Base-by-base conservation (phyloP, 2,329 filamentous ascomycete species). In the Botrytis byssoidea region DNA sequence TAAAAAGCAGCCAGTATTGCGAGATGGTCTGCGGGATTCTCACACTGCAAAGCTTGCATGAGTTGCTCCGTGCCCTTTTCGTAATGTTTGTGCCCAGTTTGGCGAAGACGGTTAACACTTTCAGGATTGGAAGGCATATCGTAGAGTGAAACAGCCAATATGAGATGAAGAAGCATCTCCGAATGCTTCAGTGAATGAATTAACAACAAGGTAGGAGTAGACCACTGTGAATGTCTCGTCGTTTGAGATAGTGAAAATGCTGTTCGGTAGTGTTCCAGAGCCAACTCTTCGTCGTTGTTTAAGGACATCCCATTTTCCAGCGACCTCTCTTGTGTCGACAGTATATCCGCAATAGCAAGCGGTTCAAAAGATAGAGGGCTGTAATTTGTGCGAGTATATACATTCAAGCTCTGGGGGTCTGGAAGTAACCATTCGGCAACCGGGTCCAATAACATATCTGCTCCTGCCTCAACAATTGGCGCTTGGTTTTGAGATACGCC, bases 111-210 rank as follows among this genome's bases (percentile, higher is more conserved):
- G 42, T 12, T 64, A 42, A 20, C 16, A 25, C n/a, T 42, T 7
- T 9, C 20, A 22, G n/a, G 35, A 71, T n/a, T n/a, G 32, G n/a
- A 44, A 25, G 59, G 44, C 16, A 69, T 46, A 44, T 72, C 67
- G 32, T 71, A 44, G 32, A 75, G 72, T 8, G 74, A 74, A 22
- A 75, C 72, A 7, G 55, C 60, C 29, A 71, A 42, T 40, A 68
- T 73, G 22, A 70, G 44, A 32, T 74, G 44, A 32, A 69, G 61
- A 22, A 72, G 64, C 61, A 72, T 67, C 25, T 37, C 12, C n/a
- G 73, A 70, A 44, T 65, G 20, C 55, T 74, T 55, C 8, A 70
- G 74, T 86, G 81, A 86, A 84, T 1, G 86, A 83, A 2, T 77
- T 86, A n/a, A 84, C 82, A 60, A 78, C 85, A 35, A 65, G n/a